These are phyloP conservation scores for Wickerhamomyces mucosus DNA, from an alignment of 805 yeast species.

Conservation along the genomic window DNA sequence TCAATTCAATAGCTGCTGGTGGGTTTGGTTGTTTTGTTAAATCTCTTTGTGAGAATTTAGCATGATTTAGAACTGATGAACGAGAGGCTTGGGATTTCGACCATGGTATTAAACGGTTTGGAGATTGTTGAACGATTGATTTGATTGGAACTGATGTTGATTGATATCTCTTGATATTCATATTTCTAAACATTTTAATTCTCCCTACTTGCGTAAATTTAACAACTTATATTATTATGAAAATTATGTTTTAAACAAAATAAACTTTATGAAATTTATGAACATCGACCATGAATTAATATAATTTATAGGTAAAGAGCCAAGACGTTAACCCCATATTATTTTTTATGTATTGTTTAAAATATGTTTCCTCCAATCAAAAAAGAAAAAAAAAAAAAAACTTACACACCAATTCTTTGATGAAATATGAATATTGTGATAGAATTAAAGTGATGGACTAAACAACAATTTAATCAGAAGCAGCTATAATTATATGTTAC, in stretches of 20 bases:
- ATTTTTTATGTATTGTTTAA: too few species aligned
- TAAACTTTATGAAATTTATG: neutral
- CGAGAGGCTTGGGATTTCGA: slow-evolving; percentile 44
- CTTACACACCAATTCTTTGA: too few species aligned
- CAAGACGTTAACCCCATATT: too few species aligned
- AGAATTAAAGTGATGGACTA: too few species aligned
- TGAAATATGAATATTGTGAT: too few species aligned
- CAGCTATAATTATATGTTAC: neutral
- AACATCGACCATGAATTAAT: neutral
- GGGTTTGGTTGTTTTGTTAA: slow-evolving; percentile 65
- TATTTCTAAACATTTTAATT: too few species aligned
- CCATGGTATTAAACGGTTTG: slow-evolving; percentile 67
- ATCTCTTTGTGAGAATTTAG: slow-evolving; percentile 59
- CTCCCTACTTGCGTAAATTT: too few species aligned
- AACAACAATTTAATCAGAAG: too few species aligned
- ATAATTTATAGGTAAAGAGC: too few species aligned
- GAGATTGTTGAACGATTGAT: slow-evolving; percentile 46
- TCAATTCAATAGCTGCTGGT: slow-evolving; percentile 76
- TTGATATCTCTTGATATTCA: slow-evolving; percentile 2
- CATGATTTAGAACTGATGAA: slow-evolving; percentile 10
- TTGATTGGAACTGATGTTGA: slow-evolving; percentile 4
- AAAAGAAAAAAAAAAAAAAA: too few species aligned
- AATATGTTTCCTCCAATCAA: too few species aligned
- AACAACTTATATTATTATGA: too few species aligned
- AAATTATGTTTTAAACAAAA: slow-evolving; percentile 4